These are phyloP conservation scores for Castanea mollissima DNA, from an alignment of 306 rosid genomes.

Conservation along the genomic window DNA sequence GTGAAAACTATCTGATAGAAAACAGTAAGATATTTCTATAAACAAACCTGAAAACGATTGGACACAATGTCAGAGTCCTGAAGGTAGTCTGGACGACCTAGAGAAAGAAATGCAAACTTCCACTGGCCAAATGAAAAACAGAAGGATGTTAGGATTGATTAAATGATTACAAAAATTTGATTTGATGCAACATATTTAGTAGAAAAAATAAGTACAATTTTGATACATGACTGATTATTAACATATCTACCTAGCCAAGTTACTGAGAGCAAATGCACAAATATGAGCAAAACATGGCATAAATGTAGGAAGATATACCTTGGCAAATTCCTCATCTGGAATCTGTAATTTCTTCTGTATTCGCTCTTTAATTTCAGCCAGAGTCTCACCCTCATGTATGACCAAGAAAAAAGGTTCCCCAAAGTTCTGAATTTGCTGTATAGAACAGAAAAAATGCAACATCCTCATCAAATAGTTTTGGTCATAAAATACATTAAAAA, in stretches of 20 bases:
- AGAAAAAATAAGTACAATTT: not conserved
- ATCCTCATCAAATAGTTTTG: not conserved
- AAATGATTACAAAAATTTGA: not conserved
- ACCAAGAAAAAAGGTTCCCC: slow-evolving; percentile 95
- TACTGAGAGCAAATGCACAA: not conserved
- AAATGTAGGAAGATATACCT: slow-evolving; percentile 43
- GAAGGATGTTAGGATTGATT: slow-evolving; percentile 2
- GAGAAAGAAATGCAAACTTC: slow-evolving; percentile 85
- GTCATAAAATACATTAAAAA: not conserved
- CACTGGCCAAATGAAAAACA: slow-evolving; percentile 47
- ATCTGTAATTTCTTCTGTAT: slow-evolving; percentile 76
- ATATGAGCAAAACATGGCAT: slow-evolving; percentile 3
- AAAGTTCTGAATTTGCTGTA: slow-evolving; percentile 83
- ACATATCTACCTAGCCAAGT: slow-evolving; percentile 20
- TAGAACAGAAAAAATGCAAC: slow-evolving; percentile 14
- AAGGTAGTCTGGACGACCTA: slow-evolving; percentile 92
- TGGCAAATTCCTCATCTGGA: slow-evolving; percentile 79
- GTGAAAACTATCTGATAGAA: not conserved
- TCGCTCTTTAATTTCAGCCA: slow-evolving; percentile 64
- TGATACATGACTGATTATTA: not conserved
- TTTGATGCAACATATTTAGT: not conserved
- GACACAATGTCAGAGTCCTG: slow-evolving; percentile 77
- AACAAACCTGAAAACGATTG: slow-evolving; percentile 75
- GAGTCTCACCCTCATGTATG: slow-evolving; percentile 75
- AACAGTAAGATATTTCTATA: slow-evolving; percentile 3